Conservation (phyloP, 2,329 filamentous ascomycete genomes). For the Sporothrix globosa region DNA sequence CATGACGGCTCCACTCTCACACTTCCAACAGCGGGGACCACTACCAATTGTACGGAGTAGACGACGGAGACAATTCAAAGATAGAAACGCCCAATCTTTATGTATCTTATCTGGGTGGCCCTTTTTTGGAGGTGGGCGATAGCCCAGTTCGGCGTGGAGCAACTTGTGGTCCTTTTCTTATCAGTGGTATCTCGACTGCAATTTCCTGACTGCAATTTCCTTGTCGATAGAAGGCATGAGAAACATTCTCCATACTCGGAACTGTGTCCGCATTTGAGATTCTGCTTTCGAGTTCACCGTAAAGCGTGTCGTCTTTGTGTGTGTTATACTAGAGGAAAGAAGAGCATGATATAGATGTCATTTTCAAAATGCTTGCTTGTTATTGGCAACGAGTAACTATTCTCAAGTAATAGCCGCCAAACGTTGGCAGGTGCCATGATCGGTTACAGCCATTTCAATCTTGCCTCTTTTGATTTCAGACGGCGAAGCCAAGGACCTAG, state of each 20-base stretch:
- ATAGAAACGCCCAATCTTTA: conserved; percentile 5
- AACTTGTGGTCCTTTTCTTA: background rate
- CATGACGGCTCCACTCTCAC: background rate
- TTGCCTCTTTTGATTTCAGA: background rate
- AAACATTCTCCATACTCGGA: background rate
- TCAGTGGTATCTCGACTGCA: background rate
- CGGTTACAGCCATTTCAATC: background rate
- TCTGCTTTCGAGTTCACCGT: background rate
- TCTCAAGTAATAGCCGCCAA: background rate
- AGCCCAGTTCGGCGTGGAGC: background rate
- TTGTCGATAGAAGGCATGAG: too few relatives aligned
- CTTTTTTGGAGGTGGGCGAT: background rate
- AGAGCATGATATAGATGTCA: background rate
- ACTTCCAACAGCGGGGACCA: background rate
- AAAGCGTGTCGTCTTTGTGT: background rate
- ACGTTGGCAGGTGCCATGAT: too few relatives aligned
- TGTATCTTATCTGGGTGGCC: conserved; percentile 9
- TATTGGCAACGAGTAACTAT: too few relatives aligned
- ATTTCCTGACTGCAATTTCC: too few relatives aligned
- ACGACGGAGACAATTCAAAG: background rate
- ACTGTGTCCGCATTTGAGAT: background rate
- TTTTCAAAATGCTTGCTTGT: too few relatives aligned
- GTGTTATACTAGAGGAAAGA: too few relatives aligned
- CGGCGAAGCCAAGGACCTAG: conserved; percentile 13
- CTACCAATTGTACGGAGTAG: background rate